These are phyloP conservation scores for Lolium rigidum DNA, from an alignment of 176 grass and related monocot species.

Conservation along the genomic window DNA sequence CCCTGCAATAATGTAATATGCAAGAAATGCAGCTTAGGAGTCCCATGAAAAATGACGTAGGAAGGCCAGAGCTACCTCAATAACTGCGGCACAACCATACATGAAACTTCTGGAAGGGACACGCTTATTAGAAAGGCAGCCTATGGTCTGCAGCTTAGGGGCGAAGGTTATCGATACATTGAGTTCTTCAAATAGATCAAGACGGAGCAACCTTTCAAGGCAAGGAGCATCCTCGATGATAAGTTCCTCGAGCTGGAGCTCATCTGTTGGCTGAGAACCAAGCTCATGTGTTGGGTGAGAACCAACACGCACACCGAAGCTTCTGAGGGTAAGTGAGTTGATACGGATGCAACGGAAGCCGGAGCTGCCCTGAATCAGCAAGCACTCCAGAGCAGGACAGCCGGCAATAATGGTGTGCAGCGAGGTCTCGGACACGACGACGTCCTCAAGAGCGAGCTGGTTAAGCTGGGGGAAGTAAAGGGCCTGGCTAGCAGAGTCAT, in stretches of 20 bases:
- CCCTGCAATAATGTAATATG: neutral
- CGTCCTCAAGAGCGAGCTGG: neutral
- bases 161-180: neutral
- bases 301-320: neutral
- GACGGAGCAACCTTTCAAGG: neutral
- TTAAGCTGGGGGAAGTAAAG: neutral
- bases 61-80: neutral
- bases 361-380: neutral
- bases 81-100: neutral
- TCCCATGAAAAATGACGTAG: neutral
- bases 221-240: neutral
- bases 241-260: neutral
- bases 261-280: neutral
- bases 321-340: neutral
- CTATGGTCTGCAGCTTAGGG: neutral
- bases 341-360: neutral
- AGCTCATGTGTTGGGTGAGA: no score
- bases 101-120: neutral
- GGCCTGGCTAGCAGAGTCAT: fast-evolving
- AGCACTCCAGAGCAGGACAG: neutral
- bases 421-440: neutral
- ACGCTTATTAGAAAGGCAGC: neutral
- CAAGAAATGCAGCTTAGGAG: neutral
- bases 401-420: neutral
- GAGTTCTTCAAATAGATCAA: neutral